Percentiles rank a stretch among this genome's conserved stretches.
Conservation (phyloP, 1,284 basidiomycete genomes). For the Marasmius fiardii region DNA sequence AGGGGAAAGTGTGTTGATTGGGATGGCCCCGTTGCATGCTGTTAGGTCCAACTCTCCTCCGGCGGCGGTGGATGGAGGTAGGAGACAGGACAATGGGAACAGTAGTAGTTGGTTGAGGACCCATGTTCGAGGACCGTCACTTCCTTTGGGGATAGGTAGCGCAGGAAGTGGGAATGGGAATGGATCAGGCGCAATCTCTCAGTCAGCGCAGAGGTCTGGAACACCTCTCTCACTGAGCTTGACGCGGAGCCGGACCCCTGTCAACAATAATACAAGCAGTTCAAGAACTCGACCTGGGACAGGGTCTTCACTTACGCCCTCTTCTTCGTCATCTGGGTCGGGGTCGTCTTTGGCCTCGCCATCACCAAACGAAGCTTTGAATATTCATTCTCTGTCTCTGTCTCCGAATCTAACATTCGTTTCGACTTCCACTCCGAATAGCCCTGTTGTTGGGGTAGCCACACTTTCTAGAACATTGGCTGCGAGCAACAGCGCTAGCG, state of each 20-base stretch:
- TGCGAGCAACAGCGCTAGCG: neutral
- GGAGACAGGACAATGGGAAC: neutral
- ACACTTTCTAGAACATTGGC: neutral
- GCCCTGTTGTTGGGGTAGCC: too few relatives aligned
- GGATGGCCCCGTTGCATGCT: neutral
- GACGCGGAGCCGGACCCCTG: neutral
- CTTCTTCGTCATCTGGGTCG: conserved; percentile 7
- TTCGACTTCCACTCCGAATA: too few relatives aligned
- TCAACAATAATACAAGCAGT: conserved; percentile 2
- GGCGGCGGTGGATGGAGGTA: neutral
- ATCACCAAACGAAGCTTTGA: conserved; percentile 5
- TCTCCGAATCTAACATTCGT: neutral
- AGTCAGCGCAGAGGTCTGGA: neutral
- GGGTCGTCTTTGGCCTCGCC: conserved; percentile 13
- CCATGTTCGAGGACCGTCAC: conserved; percentile 26
- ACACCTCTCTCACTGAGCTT: neutral
- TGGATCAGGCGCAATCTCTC: neutral
- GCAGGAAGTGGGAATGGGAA: neutral
- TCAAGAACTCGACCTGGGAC: conserved; percentile 10
- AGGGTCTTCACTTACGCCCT: conserved; percentile 13
- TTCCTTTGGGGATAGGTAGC: conserved; percentile 12
- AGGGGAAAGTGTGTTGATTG: neutral
- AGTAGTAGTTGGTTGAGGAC: conserved; percentile 9
- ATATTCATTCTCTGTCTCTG: conserved; percentile 11
- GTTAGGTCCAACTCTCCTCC: neutral